phyloP scores from a whole-genome alignment of 2,329 filamentous ascomycete genomes.

The Exophiala sp. region DNA sequence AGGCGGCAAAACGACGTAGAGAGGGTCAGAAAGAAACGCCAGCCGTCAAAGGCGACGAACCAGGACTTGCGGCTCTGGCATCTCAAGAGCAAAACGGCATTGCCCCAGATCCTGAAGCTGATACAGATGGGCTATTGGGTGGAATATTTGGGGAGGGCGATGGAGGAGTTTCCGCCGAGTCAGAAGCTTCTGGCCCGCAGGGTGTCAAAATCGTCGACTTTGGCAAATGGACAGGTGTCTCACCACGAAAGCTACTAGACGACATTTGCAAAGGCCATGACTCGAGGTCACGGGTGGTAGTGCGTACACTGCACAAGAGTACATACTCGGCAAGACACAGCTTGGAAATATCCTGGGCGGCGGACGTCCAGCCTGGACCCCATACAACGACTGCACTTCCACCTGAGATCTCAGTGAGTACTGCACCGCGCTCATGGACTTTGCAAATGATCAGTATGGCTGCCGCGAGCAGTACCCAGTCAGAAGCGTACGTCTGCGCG shows the following conservation, averaged over 20 bases:
- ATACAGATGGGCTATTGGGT: constrained; percentile 48
- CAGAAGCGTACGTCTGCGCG: constrained; percentile 80
- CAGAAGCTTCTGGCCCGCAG: constrained; percentile 31
- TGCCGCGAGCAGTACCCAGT: constrained; percentile 70
- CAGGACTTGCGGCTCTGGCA: constrained; percentile 35
- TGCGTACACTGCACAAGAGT: constrained; percentile 64
- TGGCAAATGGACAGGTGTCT: constrained; percentile 72
- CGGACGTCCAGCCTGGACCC: constrained; percentile 53
- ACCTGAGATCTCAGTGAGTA: constrained; percentile 39
- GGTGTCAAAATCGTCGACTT: constrained; percentile 68
- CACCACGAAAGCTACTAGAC: constrained; percentile 69
- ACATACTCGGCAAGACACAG: constrained; percentile 70
- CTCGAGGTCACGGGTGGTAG: constrained; percentile 59
- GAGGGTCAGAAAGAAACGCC: neutral
- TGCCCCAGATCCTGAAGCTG: constrained; percentile 20
- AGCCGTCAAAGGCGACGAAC: neutral
- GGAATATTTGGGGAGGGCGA: constrained; percentile 49
- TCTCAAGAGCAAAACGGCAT: neutral
- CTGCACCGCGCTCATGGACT: constrained; percentile 46
- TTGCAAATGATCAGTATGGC: constrained; percentile 71
- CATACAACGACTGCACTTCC: constrained; percentile 39
- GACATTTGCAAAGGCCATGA: constrained; percentile 81
- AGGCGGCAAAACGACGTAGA: constrained; percentile 27
- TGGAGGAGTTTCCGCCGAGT: constrained; percentile 21
- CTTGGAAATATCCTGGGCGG: constrained; percentile 72